Evolutionary conservation across 495 filamentous ascomycete genomes (phyloP).

Genomic region (Usnea hakonensis): DNA sequence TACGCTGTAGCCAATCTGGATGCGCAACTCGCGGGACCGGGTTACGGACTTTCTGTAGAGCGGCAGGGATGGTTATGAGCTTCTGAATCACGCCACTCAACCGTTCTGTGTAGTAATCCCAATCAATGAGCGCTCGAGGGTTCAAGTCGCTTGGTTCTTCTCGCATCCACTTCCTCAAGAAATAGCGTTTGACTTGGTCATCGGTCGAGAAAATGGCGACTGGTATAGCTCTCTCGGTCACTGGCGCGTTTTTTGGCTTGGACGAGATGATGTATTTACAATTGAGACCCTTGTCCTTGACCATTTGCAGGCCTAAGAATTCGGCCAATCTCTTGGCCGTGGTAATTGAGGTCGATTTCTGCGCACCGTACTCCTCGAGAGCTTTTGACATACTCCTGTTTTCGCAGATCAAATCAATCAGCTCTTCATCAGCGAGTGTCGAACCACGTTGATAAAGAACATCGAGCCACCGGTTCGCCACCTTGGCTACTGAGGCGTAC

Average conservation of each 20-base stretch:
- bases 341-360: constrained; percentile 97
- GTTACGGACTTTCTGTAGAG: constrained; percentile 88
- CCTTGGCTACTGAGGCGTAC: constrained; percentile 83
- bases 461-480: constrained; percentile 95
- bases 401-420: constrained; percentile 97
- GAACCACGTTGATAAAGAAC: constrained; percentile 79
- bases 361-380: constrained; percentile 85
- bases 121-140: constrained; percentile 80
- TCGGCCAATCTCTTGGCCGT: constrained; percentile 94
- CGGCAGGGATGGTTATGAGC: constrained; percentile 95
- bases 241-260: constrained; percentile 76
- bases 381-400: constrained; percentile 98
- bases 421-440: constrained; percentile 88
- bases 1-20: constrained; percentile 90
- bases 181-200: constrained; percentile 73
- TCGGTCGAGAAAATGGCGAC: constrained; percentile 97
- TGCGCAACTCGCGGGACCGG: constrained; percentile 89
- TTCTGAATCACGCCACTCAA: constrained; percentile 96
- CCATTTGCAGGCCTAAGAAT: constrained; percentile 96
- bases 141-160: constrained; percentile 94
- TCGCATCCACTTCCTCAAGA: constrained; percentile 88
- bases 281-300: constrained; percentile 97
- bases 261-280: constrained; percentile 99
- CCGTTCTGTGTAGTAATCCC: constrained; percentile 94
- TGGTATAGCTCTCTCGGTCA: constrained; percentile 89